These are phyloP conservation scores for Neurospora sp. DNA, from an alignment of 2,329 filamentous ascomycete genomes.

Conservation along the genomic window DNA sequence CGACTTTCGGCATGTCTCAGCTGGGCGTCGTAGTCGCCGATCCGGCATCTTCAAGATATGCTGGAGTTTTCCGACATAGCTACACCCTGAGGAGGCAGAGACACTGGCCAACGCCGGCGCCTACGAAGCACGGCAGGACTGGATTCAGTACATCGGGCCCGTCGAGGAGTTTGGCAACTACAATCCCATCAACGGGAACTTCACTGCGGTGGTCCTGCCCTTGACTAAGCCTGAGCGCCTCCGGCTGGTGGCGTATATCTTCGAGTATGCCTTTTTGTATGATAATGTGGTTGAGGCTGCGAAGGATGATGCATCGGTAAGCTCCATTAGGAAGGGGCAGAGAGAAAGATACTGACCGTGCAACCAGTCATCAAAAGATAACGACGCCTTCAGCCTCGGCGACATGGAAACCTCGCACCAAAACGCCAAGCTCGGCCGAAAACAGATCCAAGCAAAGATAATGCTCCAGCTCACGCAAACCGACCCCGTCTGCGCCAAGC, in stretches of 20 bases:
- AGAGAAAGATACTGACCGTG: too few species aligned
- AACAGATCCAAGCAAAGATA: slow-evolving; percentile 8
- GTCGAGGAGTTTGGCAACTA: slow-evolving; percentile 3
- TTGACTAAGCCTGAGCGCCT: slow-evolving; percentile 6
- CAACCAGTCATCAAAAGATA: not conserved
- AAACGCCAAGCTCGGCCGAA: slow-evolving; percentile 1
- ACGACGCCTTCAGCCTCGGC: slow-evolving; percentile 3
- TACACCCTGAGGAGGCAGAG: slow-evolving; percentile 3
- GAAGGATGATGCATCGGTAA: not conserved
- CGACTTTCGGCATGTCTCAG: not conserved
- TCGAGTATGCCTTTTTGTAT: slow-evolving; percentile 5
- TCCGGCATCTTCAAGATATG: not conserved
- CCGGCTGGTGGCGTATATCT: slow-evolving; percentile 2
- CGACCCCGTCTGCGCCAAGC: slow-evolving; percentile 2
- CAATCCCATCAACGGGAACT: slow-evolving; percentile 8
- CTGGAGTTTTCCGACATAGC: not conserved
- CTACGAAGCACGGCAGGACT: slow-evolving; percentile 4
- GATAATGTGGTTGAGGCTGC: slow-evolving; percentile 1
- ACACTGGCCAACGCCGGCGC: slow-evolving; percentile 4
- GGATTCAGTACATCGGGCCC: slow-evolving; percentile 6
- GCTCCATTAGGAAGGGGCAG: too few species aligned
- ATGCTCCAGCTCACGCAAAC: not conserved
- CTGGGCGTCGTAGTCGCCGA: not conserved
- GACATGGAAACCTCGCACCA: not conserved
- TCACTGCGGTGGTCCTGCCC: slow-evolving; percentile 3